phyloP scores from a whole-genome alignment of 1,284 basidiomycete genomes.

The Anthracocystis walkeri region DNA sequence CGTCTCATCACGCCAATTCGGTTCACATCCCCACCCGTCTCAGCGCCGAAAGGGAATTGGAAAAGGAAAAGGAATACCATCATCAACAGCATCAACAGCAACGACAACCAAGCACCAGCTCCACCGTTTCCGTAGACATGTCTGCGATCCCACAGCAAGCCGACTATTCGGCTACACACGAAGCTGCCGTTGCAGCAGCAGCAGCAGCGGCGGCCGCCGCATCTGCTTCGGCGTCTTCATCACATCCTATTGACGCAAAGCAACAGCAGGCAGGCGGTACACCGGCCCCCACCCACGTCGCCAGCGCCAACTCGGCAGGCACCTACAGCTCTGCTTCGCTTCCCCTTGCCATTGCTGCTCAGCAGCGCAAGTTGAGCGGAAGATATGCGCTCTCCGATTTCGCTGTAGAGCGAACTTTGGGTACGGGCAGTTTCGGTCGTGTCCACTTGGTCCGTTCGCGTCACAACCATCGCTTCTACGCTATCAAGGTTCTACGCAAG shows the following conservation, averaged over 20 bases:
- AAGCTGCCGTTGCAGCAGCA: constrained; percentile 37
- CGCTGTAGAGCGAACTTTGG: constrained; percentile 63
- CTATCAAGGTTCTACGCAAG: constrained; percentile 68
- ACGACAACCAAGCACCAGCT: constrained; percentile 4
- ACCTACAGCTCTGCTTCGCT: constrained; percentile 47
- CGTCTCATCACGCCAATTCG: constrained; percentile 26
- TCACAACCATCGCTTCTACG: constrained; percentile 68
- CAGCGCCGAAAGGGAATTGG: background rate
- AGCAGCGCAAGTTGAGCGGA: constrained; percentile 62
- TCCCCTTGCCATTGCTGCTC: constrained; percentile 47
- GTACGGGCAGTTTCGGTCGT: constrained; percentile 67
- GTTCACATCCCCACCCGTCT: background rate
- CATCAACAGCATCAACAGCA: background rate
- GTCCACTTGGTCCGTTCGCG: constrained; percentile 65
- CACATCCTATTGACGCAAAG: constrained; percentile 21
- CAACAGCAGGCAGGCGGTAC: constrained; percentile 19
- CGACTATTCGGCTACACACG: constrained; percentile 44
- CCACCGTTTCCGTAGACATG: constrained; percentile 25
- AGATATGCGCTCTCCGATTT: constrained; percentile 67
- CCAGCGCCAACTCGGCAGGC: constrained; percentile 44
- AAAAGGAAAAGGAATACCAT: background rate
- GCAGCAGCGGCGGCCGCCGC: constrained; percentile 30
- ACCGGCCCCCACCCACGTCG: constrained; percentile 17
- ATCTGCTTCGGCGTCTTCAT: constrained; percentile 5
- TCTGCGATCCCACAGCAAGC: constrained; percentile 23